These are phyloP conservation scores for Cylindrodendrum hubeiense DNA, from an alignment of 2,329 filamentous ascomycete genomes.

Conservation along the genomic window DNA sequence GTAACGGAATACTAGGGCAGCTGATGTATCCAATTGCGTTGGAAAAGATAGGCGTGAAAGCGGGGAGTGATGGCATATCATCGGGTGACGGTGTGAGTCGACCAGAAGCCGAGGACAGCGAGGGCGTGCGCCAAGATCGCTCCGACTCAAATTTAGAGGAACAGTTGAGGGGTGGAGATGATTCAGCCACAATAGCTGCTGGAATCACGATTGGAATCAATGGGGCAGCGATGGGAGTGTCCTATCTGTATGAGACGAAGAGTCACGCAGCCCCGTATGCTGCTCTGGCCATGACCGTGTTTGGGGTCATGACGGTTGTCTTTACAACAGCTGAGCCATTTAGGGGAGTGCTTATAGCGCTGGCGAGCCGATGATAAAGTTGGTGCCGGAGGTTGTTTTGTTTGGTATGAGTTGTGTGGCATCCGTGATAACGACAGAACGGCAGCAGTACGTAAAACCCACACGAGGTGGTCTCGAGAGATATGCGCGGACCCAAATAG, in stretches of 20 bases:
- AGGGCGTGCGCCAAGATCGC: conserved; percentile 6
- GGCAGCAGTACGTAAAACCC: background rate
- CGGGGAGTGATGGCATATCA: background rate
- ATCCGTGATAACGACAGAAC: background rate
- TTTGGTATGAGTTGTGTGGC: background rate
- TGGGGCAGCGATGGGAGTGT: conserved; percentile 70
- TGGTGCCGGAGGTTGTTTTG: conserved; percentile 5
- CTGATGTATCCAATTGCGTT: conserved; percentile 53
- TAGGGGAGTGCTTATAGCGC: conserved; percentile 50
- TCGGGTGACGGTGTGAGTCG: background rate
- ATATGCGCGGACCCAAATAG: background rate
- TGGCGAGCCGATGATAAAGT: conserved; percentile 45
- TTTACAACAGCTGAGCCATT: conserved; percentile 64
- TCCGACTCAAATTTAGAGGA: conserved; percentile 20
- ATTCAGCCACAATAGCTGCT: conserved; percentile 57
- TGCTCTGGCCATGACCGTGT: conserved; percentile 68
- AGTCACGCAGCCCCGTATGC: conserved; percentile 68
- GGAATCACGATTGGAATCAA: conserved; percentile 69
- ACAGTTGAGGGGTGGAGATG: conserved; percentile 43
- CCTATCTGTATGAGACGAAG: conserved; percentile 66
- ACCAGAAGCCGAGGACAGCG: conserved; percentile 9
- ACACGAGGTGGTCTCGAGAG: background rate
- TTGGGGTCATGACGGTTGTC: conserved; percentile 68
- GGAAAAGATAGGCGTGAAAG: conserved; percentile 44
- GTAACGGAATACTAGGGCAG: conserved; percentile 62